Conservation (phyloP, 1,139 yeast species). For the Yamadazyma sp. region DNA sequence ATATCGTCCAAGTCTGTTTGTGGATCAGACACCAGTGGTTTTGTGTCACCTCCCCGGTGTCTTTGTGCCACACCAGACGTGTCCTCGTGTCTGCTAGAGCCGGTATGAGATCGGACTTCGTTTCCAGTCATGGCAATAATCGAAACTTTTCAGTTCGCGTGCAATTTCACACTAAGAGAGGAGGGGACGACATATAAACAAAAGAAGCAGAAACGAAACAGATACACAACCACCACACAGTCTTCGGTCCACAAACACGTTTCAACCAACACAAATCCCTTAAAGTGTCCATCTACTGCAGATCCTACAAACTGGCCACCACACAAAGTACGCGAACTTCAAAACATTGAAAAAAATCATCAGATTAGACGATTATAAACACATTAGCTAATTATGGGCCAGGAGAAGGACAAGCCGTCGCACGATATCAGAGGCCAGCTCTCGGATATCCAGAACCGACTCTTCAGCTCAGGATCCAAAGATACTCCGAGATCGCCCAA, state of each 20-base stretch:
- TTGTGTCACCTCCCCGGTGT: not conserved
- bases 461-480: constrained; percentile 36
- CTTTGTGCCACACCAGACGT: constrained; percentile 2
- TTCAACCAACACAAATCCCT: not conserved
- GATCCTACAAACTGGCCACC: not conserved
- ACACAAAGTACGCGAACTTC: not conserved
- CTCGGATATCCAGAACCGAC: constrained; percentile 57
- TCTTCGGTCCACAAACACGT: too few relatives aligned
- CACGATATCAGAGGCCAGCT: constrained; percentile 57
- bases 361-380: constrained; percentile 3
- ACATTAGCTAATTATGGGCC: constrained; percentile 11
- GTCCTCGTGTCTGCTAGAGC: constrained; percentile 4
- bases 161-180: too few relatives aligned
- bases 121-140: not conserved
- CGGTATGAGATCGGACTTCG: constrained; percentile 1
- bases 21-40: constrained; percentile 1
- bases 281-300: not conserved
- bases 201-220: too few relatives aligned
- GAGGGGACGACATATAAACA: too few relatives aligned
- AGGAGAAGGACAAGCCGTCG: constrained; percentile 17
- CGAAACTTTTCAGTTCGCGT: constrained; percentile 6
- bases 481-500: constrained; percentile 11
- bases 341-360: constrained; percentile 4
- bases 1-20: constrained; percentile 27
- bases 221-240: too few relatives aligned